phyloP scores from a whole-genome alignment of 768 basidiomycete genomes.

The Gloeopeniophorella convolvens region DNA sequence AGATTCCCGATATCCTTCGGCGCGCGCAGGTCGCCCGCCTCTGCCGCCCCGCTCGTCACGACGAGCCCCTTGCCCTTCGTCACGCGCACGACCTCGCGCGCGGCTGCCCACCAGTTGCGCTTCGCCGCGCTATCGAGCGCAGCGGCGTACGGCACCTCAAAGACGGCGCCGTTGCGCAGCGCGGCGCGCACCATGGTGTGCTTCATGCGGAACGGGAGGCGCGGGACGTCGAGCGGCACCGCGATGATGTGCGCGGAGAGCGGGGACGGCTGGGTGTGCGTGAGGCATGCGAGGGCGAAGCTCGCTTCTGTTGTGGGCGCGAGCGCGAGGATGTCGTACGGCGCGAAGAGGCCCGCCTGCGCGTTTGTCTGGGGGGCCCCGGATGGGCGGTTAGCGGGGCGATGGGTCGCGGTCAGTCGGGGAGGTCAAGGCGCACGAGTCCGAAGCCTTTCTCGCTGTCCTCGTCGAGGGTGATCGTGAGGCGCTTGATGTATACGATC shows the following conservation, averaged over 20 bases:
- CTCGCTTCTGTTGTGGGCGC: slow-evolving; percentile 64
- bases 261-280: slow-evolving; percentile 67
- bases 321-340: slow-evolving; percentile 75
- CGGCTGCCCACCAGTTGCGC: slow-evolving; percentile 80
- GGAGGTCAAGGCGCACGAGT: slow-evolving; percentile 41
- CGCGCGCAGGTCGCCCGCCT: slow-evolving; percentile 56
- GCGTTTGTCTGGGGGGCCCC: slow-evolving; percentile 58
- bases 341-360: slow-evolving; percentile 52
- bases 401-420: neutral
- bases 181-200: slow-evolving; percentile 80
- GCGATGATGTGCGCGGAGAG: slow-evolving; percentile 78
- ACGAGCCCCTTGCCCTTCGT: slow-evolving; percentile 76
- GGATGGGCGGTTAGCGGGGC: neutral
- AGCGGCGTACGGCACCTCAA: slow-evolving; percentile 75
- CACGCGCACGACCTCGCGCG: slow-evolving; percentile 70
- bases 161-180: slow-evolving; percentile 73
- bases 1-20: slow-evolving; percentile 73
- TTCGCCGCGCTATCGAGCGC: slow-evolving; percentile 57
- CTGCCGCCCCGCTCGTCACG: slow-evolving; percentile 60
- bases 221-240: slow-evolving; percentile 68
- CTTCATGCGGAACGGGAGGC: slow-evolving; percentile 75
- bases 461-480: slow-evolving; percentile 77
- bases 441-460: slow-evolving; percentile 86
- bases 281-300: slow-evolving; percentile 75
- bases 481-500: slow-evolving; percentile 61